Conservation (phyloP, 495 filamentous ascomycete genomes). For the Podospora sp. region DNA sequence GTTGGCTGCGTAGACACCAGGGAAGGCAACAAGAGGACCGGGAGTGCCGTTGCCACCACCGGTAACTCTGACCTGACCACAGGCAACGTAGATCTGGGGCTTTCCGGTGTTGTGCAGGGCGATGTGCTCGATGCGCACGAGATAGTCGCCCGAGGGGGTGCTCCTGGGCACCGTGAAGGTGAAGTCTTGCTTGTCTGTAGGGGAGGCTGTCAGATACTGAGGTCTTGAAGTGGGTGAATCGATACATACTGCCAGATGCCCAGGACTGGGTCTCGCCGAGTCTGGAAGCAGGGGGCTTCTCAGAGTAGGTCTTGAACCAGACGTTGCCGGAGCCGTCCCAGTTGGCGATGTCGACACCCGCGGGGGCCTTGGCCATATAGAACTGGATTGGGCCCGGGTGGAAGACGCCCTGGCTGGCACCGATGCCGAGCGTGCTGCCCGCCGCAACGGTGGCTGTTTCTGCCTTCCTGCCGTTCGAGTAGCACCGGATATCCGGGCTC, state of each 20-base stretch:
- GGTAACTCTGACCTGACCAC: constrained; percentile 44
- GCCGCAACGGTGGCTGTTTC: constrained; percentile 40
- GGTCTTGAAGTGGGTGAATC: too few relatives aligned
- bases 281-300: constrained; percentile 16
- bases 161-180: constrained; percentile 44
- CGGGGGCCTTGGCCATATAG: constrained; percentile 51
- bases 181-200: constrained; percentile 31
- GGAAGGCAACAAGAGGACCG: constrained; percentile 36
- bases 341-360: constrained; percentile 34
- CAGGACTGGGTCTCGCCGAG: constrained; percentile 14
- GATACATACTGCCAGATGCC: constrained; percentile 12
- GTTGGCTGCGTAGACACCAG: constrained; percentile 39
- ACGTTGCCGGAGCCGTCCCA: constrained; percentile 49
- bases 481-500: constrained; percentile 47
- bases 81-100: constrained; percentile 47
- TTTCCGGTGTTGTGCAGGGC: constrained; percentile 43
- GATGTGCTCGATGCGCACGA: constrained; percentile 45
- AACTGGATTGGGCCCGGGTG: constrained; percentile 52
- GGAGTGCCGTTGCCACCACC: constrained; percentile 40
- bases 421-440: constrained; percentile 44
- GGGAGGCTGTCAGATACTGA: background rate
- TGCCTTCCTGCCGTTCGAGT: constrained; percentile 33
- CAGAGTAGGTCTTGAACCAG: constrained; percentile 47
- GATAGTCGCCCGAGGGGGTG: constrained; percentile 44
- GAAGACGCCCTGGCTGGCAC: constrained; percentile 39